A percentile compares a stretch with the other conserved stretches of the same genome.
Conservation (phyloP, 2,329 filamentous ascomycete genomes). For the Scytalidium sp. region DNA sequence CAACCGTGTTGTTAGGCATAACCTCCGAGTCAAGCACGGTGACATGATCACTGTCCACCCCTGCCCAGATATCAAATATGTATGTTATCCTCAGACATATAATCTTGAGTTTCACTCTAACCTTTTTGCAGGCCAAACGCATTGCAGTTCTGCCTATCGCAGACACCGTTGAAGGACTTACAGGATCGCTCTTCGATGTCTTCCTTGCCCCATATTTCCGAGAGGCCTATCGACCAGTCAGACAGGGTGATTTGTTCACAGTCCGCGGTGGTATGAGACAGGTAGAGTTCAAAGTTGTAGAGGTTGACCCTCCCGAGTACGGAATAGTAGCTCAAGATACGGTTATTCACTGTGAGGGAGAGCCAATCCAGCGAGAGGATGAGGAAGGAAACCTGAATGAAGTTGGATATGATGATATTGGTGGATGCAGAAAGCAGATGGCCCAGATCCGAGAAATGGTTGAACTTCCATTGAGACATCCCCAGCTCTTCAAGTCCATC, state of each 20-base stretch:
- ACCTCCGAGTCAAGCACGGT: slow-evolving; percentile 96
- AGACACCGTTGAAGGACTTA: slow-evolving; percentile 96
- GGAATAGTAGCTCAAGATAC: slow-evolving; percentile 99
- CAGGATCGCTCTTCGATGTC: slow-evolving; percentile 96
- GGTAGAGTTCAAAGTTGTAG: slow-evolving; percentile 99
- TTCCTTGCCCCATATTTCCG: slow-evolving; percentile 99
- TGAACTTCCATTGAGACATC: slow-evolving; percentile 92
- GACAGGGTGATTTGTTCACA: slow-evolving; percentile 97
- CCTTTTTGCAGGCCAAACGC: slow-evolving; percentile 75
- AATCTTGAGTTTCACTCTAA: slow-evolving; percentile 17
- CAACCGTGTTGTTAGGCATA: slow-evolving; percentile 98
- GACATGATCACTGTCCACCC: slow-evolving; percentile 97
- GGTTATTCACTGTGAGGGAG: slow-evolving; percentile 97
- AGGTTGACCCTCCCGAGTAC: slow-evolving; percentile 97
- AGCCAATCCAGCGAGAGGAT: slow-evolving; percentile 95
- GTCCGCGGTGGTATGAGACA: slow-evolving; percentile 97
- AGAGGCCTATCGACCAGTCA: slow-evolving; percentile 95
- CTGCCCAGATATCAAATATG: slow-evolving; percentile 99
- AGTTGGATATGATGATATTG: slow-evolving; percentile 98
- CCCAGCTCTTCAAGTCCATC: slow-evolving; percentile 99
- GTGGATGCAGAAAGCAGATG: slow-evolving; percentile 99
- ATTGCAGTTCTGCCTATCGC: slow-evolving; percentile 98
- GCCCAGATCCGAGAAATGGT: slow-evolving; percentile 99
- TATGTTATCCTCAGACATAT: slow-evolving; percentile 36
- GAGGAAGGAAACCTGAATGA: slow-evolving; percentile 99